Evolutionary conservation across 495 filamentous ascomycete genomes (phyloP), one percentile per base, ranked within the genome.

Genomic region (Lentithecium fluviatile): DNA sequence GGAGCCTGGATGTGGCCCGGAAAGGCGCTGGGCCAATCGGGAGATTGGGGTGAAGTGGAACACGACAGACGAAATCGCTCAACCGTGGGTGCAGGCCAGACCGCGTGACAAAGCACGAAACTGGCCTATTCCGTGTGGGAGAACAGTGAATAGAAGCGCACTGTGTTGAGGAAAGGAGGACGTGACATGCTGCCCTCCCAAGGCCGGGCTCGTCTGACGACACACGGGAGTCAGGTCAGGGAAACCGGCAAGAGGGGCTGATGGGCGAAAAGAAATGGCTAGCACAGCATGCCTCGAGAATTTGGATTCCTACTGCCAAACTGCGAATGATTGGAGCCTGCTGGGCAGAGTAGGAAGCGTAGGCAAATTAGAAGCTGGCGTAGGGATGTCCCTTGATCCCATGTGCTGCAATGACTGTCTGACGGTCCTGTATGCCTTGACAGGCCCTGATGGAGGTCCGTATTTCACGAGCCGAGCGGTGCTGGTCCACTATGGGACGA

Each of bases 161-260:
- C n/a, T 19, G 20, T 24, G 20, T 13, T 19, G 10, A 23, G 45
- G n/a, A 23, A 24, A 48, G 19, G 20, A 23, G 25, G 6, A 24
- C 11, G 45, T 48, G 45, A 48, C 45, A 48, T 48, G 45, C 23
- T 48, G 45, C 45, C 45, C 23, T 19, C n/a, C 15, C 11, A 48
- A 13, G 20, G 21, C 12, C 15, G 25, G 15, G 10, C 45, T 5
- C 20, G 15, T 19, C 25, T 6, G 25, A 6, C 21, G 25, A 48
- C 19, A 24, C 7, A 8, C 5, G 19, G 15, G 8, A 48, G 6
- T 19, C 25, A 19, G 20, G 8, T 19, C 8, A 48, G 45, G 20
- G 45, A 48, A 48, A 13, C 2, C 12, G 45, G 20, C 45, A 13
- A 24, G 45, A 19, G n/a, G 25, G 21, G 20, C 12, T 19, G 19